phyloP scores from a whole-genome alignment of 768 basidiomycete genomes.

The Lentinus tigrinus region DNA sequence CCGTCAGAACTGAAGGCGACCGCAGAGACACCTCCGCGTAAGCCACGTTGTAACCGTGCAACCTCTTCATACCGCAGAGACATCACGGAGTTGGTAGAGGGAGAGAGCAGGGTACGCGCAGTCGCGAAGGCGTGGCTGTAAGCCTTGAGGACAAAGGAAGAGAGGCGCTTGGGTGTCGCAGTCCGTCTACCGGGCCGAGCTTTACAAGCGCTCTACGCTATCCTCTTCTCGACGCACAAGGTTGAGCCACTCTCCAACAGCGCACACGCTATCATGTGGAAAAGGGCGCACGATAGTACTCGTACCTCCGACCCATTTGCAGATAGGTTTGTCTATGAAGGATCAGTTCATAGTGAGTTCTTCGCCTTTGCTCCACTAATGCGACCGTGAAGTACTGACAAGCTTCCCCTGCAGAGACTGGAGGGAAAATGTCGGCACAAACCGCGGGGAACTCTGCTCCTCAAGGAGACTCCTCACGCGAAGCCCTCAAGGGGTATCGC shows the following conservation, averaged over 20 bases:
- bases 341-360: background rate
- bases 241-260: constrained; percentile 35
- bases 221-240: background rate
- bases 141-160: background rate
- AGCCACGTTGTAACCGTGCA: background rate
- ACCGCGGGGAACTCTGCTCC: too few species aligned
- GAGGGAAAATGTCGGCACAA: too few species aligned
- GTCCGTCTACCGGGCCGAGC: background rate
- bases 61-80: background rate
- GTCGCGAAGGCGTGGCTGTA: background rate
- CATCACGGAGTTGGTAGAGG: background rate
- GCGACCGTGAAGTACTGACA: background rate
- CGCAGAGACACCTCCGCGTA: background rate
- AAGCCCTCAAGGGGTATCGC: too few species aligned
- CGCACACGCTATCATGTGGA: constrained; percentile 19
- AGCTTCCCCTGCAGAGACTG: background rate
- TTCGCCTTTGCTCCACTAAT: background rate
- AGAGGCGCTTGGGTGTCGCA: too few species aligned
- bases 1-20: background rate
- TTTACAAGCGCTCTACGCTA: background rate
- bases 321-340: background rate
- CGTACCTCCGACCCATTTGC: background rate
- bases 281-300: too few species aligned
- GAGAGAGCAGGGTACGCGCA: background rate
- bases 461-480: too few species aligned